phyloP scores from a whole-genome alignment of 768 basidiomycete genomes.

The Leccinellum luteum region DNA sequence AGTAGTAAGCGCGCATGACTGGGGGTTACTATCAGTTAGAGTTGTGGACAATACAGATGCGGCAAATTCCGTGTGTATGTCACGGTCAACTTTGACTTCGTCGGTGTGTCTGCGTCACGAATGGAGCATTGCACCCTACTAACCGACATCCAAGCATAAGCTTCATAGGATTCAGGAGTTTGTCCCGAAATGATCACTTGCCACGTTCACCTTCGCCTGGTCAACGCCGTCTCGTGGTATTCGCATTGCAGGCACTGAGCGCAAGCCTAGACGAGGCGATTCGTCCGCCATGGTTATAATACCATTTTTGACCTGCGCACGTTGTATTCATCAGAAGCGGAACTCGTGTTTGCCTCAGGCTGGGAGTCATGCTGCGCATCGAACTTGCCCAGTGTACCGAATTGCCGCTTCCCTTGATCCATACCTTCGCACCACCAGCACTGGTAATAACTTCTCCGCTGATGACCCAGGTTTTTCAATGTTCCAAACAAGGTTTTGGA shows the following conservation, averaged over 20 bases:
- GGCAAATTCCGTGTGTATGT: not conserved
- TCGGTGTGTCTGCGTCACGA: too few relatives aligned
- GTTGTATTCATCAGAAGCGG: constrained; percentile 4
- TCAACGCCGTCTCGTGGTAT: not conserved
- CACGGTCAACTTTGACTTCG: too few relatives aligned
- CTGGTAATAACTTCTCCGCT: not conserved
- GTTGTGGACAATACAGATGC: too few relatives aligned
- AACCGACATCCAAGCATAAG: too few relatives aligned
- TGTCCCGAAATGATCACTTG: not conserved
- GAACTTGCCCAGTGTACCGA: not conserved
- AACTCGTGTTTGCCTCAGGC: constrained; percentile 12
- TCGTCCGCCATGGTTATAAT: not conserved
- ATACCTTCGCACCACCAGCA: not conserved
- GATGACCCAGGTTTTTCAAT: constrained; percentile 7
- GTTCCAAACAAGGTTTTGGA: not conserved
- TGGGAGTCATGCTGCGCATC: not conserved
- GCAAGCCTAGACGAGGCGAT: not conserved
- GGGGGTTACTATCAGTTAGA: too few relatives aligned
- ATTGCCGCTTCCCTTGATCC: not conserved
- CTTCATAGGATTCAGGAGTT: not conserved
- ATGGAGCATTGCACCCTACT: too few relatives aligned
- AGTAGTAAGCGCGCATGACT: constrained; percentile 75
- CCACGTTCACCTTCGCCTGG: not conserved
- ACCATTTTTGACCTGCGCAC: constrained; percentile 4
- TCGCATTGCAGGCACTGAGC: not conserved